Conservation (phyloP, 2,329 filamentous ascomycete species). For the Drechslerella coelobrocha region DNA sequence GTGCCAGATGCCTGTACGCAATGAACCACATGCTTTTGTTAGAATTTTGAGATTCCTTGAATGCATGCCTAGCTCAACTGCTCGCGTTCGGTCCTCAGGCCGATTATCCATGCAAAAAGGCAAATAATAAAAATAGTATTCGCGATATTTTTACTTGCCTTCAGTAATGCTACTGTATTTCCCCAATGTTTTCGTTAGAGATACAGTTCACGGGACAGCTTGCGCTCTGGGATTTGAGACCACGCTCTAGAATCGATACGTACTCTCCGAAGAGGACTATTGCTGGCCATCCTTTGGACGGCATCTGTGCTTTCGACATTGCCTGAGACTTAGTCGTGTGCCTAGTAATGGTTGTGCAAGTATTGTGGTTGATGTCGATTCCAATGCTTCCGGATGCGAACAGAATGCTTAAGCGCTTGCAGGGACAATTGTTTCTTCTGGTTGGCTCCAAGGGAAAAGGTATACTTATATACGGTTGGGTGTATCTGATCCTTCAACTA, state of each 20-base stretch:
- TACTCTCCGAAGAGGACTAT: constrained; percentile 46
- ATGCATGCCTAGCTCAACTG: too few relatives aligned
- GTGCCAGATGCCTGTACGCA: constrained; percentile 34
- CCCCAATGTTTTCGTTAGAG: constrained; percentile 17
- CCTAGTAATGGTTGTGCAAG: background rate
- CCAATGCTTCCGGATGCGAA: too few relatives aligned
- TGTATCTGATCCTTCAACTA: too few relatives aligned
- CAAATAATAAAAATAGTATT: too few relatives aligned
- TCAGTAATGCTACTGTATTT: constrained; percentile 46
- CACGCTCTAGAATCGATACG: constrained; percentile 1
- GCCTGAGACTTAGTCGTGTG: background rate
- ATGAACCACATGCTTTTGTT: background rate
- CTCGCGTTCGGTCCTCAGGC: too few relatives aligned
- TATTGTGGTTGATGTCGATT: background rate
- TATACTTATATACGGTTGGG: too few relatives aligned
- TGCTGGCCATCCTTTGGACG: constrained; percentile 38
- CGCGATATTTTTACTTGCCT: constrained; percentile 20
- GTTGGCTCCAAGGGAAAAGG: too few relatives aligned
- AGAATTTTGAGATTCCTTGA: too few relatives aligned
- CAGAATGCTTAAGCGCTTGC: background rate
- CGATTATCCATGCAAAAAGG: too few relatives aligned
- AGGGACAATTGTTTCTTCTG: background rate
- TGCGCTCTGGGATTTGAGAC: background rate
- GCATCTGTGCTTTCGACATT: background rate
- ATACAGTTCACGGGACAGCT: too few relatives aligned